phyloP scores from a whole-genome alignment of 73 alveolate species.

The Paramecium pentaurelia region DNA sequence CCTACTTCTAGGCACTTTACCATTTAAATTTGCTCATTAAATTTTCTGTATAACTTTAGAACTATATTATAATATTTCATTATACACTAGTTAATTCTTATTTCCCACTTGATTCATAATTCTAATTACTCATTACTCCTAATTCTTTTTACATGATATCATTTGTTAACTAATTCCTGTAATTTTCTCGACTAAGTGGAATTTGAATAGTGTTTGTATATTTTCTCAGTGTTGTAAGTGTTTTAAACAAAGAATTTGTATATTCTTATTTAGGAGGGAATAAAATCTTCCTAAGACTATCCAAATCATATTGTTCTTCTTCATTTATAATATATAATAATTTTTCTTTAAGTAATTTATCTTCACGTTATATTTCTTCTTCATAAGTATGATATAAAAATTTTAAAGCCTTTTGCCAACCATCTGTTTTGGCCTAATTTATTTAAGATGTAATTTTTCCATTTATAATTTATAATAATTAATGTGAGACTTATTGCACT shows the following conservation, averaged over 20 bases:
- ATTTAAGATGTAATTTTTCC: neutral
- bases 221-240: neutral
- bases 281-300: neutral
- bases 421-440: neutral
- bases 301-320: neutral
- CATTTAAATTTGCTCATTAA: constrained; percentile 11
- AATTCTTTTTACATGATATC: neutral
- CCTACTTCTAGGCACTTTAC: neutral
- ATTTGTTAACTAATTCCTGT: neutral
- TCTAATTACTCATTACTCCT: neutral
- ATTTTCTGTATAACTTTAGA: neutral
- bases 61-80: neutral
- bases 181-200: neutral
- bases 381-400: neutral
- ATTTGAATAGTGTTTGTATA: constrained; percentile 5
- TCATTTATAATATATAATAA: neutral
- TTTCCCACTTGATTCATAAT: neutral
- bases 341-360: neutral
- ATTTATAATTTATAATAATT: neutral
- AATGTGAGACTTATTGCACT: neutral
- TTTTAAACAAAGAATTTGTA: neutral
- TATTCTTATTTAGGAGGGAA: neutral
- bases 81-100: neutral
- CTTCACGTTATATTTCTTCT: neutral
- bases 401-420: neutral